phyloP scores from a whole-genome alignment of 495 filamentous ascomycete species.

The Parachaetomium inaequale region DNA sequence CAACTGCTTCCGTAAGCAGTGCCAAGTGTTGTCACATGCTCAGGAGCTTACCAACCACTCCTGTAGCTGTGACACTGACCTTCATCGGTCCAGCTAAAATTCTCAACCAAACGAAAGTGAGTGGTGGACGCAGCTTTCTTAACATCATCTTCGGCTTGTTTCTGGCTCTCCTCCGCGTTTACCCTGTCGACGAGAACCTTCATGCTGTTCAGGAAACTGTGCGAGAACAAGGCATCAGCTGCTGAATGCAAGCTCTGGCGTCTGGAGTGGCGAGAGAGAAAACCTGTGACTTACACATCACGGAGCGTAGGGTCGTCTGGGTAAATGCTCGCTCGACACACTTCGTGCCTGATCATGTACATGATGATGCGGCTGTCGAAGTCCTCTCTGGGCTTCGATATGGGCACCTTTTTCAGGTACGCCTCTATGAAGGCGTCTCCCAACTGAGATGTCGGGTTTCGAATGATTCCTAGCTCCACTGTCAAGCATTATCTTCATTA shows the following conservation, averaged over 20 bases:
- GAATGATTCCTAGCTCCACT: background rate
- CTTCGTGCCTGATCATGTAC: conserved; percentile 1
- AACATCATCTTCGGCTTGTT: background rate
- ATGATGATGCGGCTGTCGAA: background rate
- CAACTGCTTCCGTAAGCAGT: too few species aligned
- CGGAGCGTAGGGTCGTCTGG: background rate
- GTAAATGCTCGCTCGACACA: background rate
- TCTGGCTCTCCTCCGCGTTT: background rate
- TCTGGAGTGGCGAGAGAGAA: background rate
- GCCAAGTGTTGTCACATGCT: too few species aligned
- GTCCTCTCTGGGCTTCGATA: background rate
- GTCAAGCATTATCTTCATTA: background rate
- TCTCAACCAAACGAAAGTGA: too few species aligned
- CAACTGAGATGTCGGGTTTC: background rate
- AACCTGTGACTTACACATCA: background rate
- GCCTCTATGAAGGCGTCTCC: background rate
- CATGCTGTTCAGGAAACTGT: background rate
- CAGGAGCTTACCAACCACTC: too few species aligned
- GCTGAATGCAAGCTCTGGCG: background rate
- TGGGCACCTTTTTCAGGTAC: background rate
- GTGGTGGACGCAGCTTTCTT: conserved; percentile 1
- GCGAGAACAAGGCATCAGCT: background rate
- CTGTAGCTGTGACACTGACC: too few species aligned
- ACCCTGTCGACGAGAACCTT: background rate
- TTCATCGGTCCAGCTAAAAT: too few species aligned